phyloP scores from a whole-genome alignment of 2,329 filamentous ascomycete species.

The Xylaria sp. region DNA sequence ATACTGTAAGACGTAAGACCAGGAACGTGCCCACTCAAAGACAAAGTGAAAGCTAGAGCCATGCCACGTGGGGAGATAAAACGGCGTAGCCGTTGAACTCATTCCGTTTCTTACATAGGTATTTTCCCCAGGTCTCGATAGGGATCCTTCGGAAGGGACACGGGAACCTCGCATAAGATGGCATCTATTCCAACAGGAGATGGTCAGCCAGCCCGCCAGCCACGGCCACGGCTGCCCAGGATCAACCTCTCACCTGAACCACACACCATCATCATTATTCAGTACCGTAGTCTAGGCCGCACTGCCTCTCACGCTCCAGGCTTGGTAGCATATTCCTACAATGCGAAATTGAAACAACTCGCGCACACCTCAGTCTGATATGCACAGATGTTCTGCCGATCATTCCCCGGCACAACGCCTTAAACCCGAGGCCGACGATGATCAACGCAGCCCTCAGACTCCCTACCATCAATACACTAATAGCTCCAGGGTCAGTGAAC shows the following conservation, averaged over 20 bases:
- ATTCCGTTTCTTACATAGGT: constrained; percentile 6
- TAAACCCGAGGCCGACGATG: background rate
- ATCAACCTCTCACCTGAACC: background rate
- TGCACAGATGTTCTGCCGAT: constrained; percentile 15
- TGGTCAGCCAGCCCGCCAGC: background rate
- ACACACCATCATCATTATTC: background rate
- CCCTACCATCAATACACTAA: background rate
- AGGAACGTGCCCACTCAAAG: background rate
- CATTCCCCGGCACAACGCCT: background rate
- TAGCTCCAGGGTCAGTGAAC: background rate
- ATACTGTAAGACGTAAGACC: background rate
- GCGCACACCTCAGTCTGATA: background rate
- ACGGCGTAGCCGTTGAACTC: constrained; percentile 5
- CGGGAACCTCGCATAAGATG: background rate
- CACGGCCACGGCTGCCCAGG: background rate
- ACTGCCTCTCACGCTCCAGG: background rate
- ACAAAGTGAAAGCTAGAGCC: constrained; percentile 4
- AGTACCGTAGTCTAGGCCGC: no score
- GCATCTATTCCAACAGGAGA: background rate
- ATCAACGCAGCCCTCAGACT: background rate
- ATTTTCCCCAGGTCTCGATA: background rate
- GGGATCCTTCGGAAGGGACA: background rate
- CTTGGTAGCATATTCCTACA: background rate
- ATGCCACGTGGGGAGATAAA: constrained; percentile 15
- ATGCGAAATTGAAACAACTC: constrained; percentile 15